phyloP scores from a whole-genome alignment of 257 asterid species.

The Solanum gandarillasii region DNA sequence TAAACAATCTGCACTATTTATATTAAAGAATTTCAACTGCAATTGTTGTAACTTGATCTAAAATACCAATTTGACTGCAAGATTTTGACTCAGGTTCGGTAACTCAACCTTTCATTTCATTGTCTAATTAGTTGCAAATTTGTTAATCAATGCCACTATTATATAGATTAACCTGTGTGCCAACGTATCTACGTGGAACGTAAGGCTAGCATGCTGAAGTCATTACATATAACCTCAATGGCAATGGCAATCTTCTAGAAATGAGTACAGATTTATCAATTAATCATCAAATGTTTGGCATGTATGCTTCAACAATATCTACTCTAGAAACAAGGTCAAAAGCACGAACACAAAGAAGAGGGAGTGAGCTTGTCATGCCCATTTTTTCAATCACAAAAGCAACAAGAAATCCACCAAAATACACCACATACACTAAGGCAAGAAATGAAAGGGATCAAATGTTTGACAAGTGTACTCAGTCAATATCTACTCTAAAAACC shows the following conservation, averaged over 20 bases:
- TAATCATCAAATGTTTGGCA: background rate
- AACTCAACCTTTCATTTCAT: background rate
- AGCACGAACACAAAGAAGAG: conserved; percentile 72
- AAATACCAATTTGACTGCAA: background rate
- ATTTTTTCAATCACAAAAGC: conserved; percentile 82
- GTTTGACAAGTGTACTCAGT: background rate
- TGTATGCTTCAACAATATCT: background rate
- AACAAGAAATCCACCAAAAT: conserved; percentile 84
- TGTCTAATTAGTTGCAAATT: background rate
- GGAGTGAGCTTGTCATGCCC: conserved; percentile 88
- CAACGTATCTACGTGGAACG: background rate
- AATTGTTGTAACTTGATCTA: background rate
- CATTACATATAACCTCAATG: background rate
- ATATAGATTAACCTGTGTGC: background rate
- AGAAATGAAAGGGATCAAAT: conserved; percentile 44
- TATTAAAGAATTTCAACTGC: background rate
- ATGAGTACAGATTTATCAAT: background rate
- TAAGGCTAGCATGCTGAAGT: background rate
- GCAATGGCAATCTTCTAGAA: background rate
- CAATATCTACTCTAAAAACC: background rate
- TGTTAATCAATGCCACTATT: background rate
- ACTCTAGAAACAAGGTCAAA: conserved; percentile 1
- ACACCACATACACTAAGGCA: conserved; percentile 55
- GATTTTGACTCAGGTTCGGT: background rate
- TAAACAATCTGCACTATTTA: background rate